Evolutionary conservation across 1,284 basidiomycete genomes (phyloP).

Genomic region (Fistulinella cinereoalba): DNA sequence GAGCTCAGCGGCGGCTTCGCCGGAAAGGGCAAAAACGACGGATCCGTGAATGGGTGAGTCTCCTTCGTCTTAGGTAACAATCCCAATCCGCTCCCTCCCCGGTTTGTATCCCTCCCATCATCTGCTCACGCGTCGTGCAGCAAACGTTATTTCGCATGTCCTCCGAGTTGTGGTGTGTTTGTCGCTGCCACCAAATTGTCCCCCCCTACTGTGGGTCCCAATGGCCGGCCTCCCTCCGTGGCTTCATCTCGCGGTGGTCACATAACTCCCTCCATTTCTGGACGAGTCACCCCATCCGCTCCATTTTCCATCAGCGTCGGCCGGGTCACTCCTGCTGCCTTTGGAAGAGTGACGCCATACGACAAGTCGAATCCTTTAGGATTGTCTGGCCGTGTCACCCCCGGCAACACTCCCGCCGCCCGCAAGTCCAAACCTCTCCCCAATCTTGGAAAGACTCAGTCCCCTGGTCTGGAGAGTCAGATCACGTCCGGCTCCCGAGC

Average conservation of each 20-base stretch:
- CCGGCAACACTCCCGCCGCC: constrained; percentile 35
- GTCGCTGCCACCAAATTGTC: constrained; percentile 81
- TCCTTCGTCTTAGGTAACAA: constrained; percentile 4
- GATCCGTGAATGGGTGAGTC: constrained; percentile 82
- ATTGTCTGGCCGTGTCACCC: constrained; percentile 42
- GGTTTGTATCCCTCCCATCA: not conserved
- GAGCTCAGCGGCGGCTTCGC: constrained; percentile 81
- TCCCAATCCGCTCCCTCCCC: not conserved
- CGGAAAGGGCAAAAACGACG: constrained; percentile 97
- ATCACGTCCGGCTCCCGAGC: constrained; percentile 82
- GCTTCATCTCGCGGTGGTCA: constrained; percentile 70
- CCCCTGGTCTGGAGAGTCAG: constrained; percentile 37
- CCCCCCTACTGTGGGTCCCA: constrained; percentile 60
- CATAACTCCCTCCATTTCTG: constrained; percentile 46
- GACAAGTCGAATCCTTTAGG: constrained; percentile 23
- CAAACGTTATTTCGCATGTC: constrained; percentile 84
- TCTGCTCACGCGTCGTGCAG: constrained; percentile 37
- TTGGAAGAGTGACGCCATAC: constrained; percentile 40
- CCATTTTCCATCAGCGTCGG: constrained; percentile 42
- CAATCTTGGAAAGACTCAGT: constrained; percentile 25
- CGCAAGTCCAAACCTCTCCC: constrained; percentile 29
- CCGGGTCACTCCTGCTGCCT: constrained; percentile 44
- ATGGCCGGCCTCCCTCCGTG: constrained; percentile 73
- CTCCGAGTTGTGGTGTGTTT: constrained; percentile 88
- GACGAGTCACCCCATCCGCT: constrained; percentile 46